Evolutionary conservation across 352 stramenopile genomes (phyloP).

Genomic region (Globisporangium solare): DNA sequence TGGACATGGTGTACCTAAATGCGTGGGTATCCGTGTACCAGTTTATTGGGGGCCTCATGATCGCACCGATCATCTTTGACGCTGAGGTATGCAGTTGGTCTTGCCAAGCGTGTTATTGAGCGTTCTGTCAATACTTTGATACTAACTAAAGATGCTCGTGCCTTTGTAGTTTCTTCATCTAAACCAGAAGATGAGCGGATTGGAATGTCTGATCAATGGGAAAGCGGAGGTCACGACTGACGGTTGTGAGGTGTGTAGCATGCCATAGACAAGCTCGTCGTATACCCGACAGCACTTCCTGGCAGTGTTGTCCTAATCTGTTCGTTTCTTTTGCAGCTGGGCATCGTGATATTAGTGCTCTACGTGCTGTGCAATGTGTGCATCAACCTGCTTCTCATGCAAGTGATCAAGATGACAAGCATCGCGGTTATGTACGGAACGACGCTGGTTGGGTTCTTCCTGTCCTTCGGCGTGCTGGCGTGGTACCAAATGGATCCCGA

Average conservation of each 20-base stretch:
- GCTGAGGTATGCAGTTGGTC: conserved; percentile 29
- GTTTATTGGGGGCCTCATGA: conserved; percentile 77
- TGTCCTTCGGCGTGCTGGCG: conserved; percentile 66
- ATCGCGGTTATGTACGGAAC: conserved; percentile 73
- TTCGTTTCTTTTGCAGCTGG: conserved; percentile 35
- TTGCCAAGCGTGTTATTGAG: too few species aligned
- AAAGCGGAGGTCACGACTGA: conserved; percentile 62
- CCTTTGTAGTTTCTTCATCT: conserved; percentile 44
- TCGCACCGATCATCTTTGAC: conserved; percentile 80
- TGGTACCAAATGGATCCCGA: conserved; percentile 76
- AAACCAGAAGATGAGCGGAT: conserved; percentile 74
- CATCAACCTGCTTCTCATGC: conserved; percentile 69
- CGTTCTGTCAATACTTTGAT: too few species aligned
- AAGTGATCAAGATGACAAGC: conserved; percentile 73
- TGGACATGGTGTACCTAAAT: conserved; percentile 87
- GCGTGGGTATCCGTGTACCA: conserved; percentile 85
- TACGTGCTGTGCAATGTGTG: conserved; percentile 79
- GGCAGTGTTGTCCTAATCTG: background rate
- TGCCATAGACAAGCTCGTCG: background rate
- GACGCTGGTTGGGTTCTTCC: conserved; percentile 65
- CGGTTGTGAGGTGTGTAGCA: conserved; percentile 58
- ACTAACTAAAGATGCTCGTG: background rate
- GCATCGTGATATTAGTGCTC: conserved; percentile 57
- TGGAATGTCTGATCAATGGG: conserved; percentile 78
- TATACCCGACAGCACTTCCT: too few species aligned